A percentile compares a stretch with the other conserved stretches of the same genome.
phyloP scores from a whole-genome alignment of 148 eudicot genomes.

The Chenopodium formosanum region DNA sequence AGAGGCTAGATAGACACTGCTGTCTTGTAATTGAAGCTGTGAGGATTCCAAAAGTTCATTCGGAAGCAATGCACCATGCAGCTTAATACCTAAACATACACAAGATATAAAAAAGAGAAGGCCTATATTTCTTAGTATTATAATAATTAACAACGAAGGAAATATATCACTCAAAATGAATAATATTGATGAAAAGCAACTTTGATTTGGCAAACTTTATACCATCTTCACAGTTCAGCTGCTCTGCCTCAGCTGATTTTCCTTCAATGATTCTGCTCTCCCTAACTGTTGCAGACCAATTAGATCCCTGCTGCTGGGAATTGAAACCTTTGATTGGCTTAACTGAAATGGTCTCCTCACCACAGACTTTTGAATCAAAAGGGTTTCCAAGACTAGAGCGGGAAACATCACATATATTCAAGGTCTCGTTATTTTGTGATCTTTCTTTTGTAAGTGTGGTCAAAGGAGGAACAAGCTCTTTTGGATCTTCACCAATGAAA shows the following conservation, averaged over 20 bases:
- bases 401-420: not conserved
- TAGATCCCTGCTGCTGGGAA: not conserved
- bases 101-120: not conserved
- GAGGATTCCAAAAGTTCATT: not conserved
- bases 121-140: not conserved
- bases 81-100: not conserved
- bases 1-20: not conserved
- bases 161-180: not conserved
- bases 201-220: slow-evolving; percentile 1
- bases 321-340: not conserved
- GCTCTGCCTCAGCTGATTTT: not conserved
- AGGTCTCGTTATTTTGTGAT: not conserved
- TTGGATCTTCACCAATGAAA: not conserved
- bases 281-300: not conserved
- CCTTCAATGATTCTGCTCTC: not conserved
- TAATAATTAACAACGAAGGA: not conserved
- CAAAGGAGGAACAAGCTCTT: not conserved
- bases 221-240: not conserved
- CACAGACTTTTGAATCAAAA: not conserved
- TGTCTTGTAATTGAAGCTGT: not conserved
- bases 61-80: not conserved
- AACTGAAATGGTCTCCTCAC: not conserved
- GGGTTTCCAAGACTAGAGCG: not conserved
- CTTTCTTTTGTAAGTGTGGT: not conserved
- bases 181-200: not conserved